Percentiles rank a stretch among this genome's conserved stretches.
phyloP scores from a whole-genome alignment of 371 early-diverging fungal species.

The Conidiobolus incongruus region DNA sequence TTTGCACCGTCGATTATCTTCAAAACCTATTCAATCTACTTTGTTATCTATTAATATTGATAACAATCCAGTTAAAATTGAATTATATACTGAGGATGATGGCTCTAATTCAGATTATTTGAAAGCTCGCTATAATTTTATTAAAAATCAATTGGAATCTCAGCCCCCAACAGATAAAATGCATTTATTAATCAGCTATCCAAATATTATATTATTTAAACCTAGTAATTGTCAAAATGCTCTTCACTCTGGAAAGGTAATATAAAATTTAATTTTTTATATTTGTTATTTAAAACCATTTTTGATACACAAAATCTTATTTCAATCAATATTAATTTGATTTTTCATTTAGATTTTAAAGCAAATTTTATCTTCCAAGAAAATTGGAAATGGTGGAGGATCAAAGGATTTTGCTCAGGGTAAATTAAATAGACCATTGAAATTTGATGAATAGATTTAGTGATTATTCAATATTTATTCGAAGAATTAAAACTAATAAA shows the following conservation, averaged over 20 bases:
- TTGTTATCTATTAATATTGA: background rate
- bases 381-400: constrained; percentile 11
- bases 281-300: background rate
- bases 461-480: too few species aligned
- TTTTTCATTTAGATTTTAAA: constrained; percentile 9
- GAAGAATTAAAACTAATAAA: too few species aligned
- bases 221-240: background rate
- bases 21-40: background rate
- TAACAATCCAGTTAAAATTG: too few species aligned
- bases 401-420: constrained; percentile 8
- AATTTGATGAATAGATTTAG: too few species aligned
- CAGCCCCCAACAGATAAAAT: too few species aligned
- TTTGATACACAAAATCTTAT: background rate
- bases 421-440: too few species aligned
- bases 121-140: background rate
- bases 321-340: background rate
- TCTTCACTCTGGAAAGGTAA: background rate
- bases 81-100: too few species aligned
- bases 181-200: too few species aligned
- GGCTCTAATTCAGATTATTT: background rate
- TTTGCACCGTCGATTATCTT: background rate
- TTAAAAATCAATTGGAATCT: too few species aligned
- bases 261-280: background rate
- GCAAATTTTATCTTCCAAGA: constrained; percentile 15
- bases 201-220: background rate